These are phyloP conservation scores for sunflower (Helianthus annuus) DNA, from an alignment of 129 eudicot species.

Conservation along the genomic window HanXRQr2.0-SUNRISE NC_035441.2:148140263-148140762, in stretches of 20 bases:
- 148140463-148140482: slow-evolving; percentile 59
- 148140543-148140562: not conserved
- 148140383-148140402: not conserved
- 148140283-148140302: not conserved
- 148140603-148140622: slow-evolving; percentile 40
- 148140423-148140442: slow-evolving; percentile 48
- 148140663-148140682: not conserved
- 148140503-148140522: slow-evolving; percentile 21
- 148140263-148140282: too few relatives aligned
- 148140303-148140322: not conserved
- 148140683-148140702: not conserved
- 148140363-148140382: not conserved
- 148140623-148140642: slow-evolving; percentile 64
- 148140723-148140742: too few relatives aligned
- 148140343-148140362: slow-evolving; percentile 18
- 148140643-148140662: slow-evolving; percentile 60
- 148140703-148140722: too few relatives aligned
- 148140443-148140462: slow-evolving; percentile 69
- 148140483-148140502: slow-evolving; percentile 6
- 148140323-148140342: not conserved
- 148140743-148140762: too few relatives aligned
- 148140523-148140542: slow-evolving; percentile 2
- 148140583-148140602: slow-evolving; percentile 32
- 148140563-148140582: slow-evolving; percentile 1
- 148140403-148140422: slow-evolving; percentile 52